Base-by-base conservation (phyloP, 2,329 filamentous ascomycete genomes). In the Colletotrichum euphorbiae region DNA sequence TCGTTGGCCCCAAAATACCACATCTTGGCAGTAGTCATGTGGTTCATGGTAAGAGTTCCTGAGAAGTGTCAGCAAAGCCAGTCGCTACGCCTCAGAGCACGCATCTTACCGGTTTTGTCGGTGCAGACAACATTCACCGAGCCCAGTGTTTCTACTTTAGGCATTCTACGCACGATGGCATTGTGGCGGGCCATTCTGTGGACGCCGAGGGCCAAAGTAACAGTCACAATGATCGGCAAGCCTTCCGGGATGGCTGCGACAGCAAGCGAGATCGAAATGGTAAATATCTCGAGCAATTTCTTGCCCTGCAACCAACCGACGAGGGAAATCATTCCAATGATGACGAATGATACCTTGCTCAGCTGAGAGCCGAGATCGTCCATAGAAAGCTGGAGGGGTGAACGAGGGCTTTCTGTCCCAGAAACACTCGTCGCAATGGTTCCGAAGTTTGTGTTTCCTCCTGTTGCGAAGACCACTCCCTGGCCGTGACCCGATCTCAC, bases 51-150 rank as follows among this genome's bases (percentile, higher is more conserved):
- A 69, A 99, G 82, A 1, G 96, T 99, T 36, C 95, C 90, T 90
- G 54, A 6, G 13, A 6, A 33, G 15, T 31, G 40, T 56, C 33
- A 48, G n/a, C 38, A 13, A 21, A 9, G 7, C 6, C 9, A 51
- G 38, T 31, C 8, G 2, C 19, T 38, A 15, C 21, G 11, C 21
- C n/a, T 17, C 3, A 1, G 12, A 28, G 19, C n/a, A 50, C 4
- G 33, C 24, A n/a, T 11, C 24, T 7, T 80, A 89, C 89, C 93
- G 48, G 96, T 99, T 82, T 99, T 99, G 83, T 99, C 96, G 73
- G 94, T 98, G 82, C 97, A 99, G 6, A 99, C 93, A n/a, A 99
- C 94, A 75, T 98, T 99, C 67, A 99, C 96, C n/a, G 94, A 98
- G 8, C 97, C 97, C 5, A 99, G 82, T 0, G 96, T 99, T 78